Base-by-base conservation (phyloP, 2,329 filamentous ascomycete species). In the Penicillium sp. region DNA sequence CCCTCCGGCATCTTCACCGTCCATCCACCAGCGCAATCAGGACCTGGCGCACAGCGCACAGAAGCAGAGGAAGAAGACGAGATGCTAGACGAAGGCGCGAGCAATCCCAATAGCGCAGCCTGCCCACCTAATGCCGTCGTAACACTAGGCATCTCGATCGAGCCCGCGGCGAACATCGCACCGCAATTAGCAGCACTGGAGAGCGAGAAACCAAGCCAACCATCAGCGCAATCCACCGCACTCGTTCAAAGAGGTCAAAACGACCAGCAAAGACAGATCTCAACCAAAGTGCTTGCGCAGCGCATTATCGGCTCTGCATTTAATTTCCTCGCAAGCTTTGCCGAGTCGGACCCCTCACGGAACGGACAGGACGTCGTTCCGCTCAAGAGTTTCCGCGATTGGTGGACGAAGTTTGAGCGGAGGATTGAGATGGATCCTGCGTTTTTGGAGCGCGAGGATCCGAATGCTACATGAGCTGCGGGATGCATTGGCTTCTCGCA, bases 361-460 rank as follows among this genome's bases (percentile, higher is more conserved):
- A 74, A 71, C 2, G 84, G 84, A 0, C 77, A 84, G 30, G 90
- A 96, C 61, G 84, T 93, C 9, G 85, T 98, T 15, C 89, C 92
- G n/a, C 67, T 98, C 48, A 92, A 85, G 67, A 86, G 85, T 4
- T 98, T 98, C 62, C 84, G 93, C 67, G 87, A 94, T 41, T 98
- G 93, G 92, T 98, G 93, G 92, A 76, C 74, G 44, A 96, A 95
- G 66, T 98, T 98, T 67, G 90, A 98, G 70, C 77, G 79, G 44
- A 82, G 81, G 58, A 76, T 98, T 26, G 82, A 89, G 54, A 75
- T 78, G 48, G 92, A 98, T 67, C 90, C 92, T 0, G 77, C 79
- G 5, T 98, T 98, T 61, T 69, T 98, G 51, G 89, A 96, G 66
- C 78, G 82, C 54, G 77, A 74, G 39, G 76, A 77, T 48, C 70